Base-by-base conservation (phyloP, 306 rosid species). In the Corylus americana region DNA sequence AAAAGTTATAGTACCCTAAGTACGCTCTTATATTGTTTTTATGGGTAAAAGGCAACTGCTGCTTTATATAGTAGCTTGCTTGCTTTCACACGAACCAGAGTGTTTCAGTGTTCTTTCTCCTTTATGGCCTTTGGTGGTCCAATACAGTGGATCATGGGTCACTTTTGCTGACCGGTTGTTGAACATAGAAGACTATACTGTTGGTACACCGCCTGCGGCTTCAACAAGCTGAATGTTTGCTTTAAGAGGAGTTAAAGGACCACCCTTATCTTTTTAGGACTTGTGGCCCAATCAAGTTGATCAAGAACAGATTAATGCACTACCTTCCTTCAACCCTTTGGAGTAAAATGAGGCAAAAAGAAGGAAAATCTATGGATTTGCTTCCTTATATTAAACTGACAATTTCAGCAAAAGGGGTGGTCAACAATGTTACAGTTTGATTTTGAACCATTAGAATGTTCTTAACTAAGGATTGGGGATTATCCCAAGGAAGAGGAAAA, bases 81-180 rank as follows among this genome's bases (percentile, higher is more conserved):
- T 81, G 66, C 81, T 67, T 83, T 74, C 20, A 25, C 81, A 62
- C 31, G 59, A 78, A 78, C 50, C 14, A 17, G n/a, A 18, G 1
- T 10, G 22, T 54, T 18, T 63, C 29, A 54, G 2, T 49, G 2
- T 22, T 54, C 42, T 39, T 35, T 39, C 18, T 53, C 44, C n/a
- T 77, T 70, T 11, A 20, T 58, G 20, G 69, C 66, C 35, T 42
- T 49, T 63, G 64, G 88, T 83, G 84, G 85, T 87, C 87, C 90
- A 82, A 78, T n/a, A 29, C 22, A 1, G 44, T 10, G 1, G 50
- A 20, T 59, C 45, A n/a, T 68, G 48, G 70, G 44, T 68, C 72
- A 42, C 72, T 74, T 53, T 25, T 55, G 47, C 31, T n/a, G 20
- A 45, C 55, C 13, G 7, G 75, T 62, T 20, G 76, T 72, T 73